Evolutionary conservation across 208 protist species (phyloP), one percentile per base, ranked within the genome.

Genomic region (Herpetomonas samuelpessoai): DNA sequence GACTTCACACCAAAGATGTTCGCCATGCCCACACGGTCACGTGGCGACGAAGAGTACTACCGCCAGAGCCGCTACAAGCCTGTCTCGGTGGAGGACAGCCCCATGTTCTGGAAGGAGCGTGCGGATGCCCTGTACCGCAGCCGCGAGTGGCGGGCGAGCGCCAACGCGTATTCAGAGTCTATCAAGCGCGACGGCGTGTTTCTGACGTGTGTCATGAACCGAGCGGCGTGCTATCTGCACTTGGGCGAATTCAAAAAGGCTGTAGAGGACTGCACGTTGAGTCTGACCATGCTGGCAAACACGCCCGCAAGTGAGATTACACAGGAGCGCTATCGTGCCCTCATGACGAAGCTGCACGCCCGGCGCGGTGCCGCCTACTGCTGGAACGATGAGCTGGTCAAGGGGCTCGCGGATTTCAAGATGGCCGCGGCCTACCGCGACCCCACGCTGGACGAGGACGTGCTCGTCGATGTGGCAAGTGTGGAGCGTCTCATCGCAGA

Each of bases 111-210:
- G 85, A 97, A 97, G 68, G 85, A 97, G 58, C 68, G 74, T 7
- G 92, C 76, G 22, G 92, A 97, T 71, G 79, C 74, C 58, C 80
- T 82, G 58, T 96, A 92, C 75, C 65, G 79, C 26, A 65, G 66
- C 14, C 78, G 76, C 46, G 79, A 84, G 53, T 96, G 79, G 81
- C 81, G 76, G 64, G 75, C 66, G n/a, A 87, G 87, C 4, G 83
- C 76, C 3, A 81, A 94, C 56, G 86, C 87, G 19, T 97, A 97
- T 76, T 83, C 87, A 18, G 88, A 95, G 73, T 92, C 87, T 16
- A 91, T 97, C 55, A 97, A 97, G 76, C 86, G 92, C 38, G 92
- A 97, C 68, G 88, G 87, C 41, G 86, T 85, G 22, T 97, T 97
- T 69, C 57, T 97, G 30, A 88, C 86, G 1, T 93, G 87, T 58